These are phyloP conservation scores for Fagopyrum homotropicum DNA, from an alignment of 148 eudicot genomes.

Conservation along the genomic window DNA sequence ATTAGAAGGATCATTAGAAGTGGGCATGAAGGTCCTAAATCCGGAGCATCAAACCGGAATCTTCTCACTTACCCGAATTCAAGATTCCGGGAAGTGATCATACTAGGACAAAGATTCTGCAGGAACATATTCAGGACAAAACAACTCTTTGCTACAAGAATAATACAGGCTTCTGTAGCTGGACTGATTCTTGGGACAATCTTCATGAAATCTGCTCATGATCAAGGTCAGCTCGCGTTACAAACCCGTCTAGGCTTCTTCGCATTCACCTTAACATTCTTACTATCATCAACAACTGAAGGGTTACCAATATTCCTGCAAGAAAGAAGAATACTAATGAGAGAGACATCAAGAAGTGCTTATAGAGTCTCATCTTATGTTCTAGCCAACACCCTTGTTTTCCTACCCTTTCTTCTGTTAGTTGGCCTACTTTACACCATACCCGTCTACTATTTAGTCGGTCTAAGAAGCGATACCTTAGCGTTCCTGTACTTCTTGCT, in stretches of 20 bases:
- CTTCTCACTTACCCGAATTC: constrained; percentile 41
- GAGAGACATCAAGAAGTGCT: constrained; percentile 84
- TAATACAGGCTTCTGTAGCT: constrained; percentile 57
- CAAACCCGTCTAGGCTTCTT: constrained; percentile 82
- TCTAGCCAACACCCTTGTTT: constrained; percentile 69
- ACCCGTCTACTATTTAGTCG: constrained; percentile 78
- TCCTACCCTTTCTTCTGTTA: constrained; percentile 71
- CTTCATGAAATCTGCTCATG: constrained; percentile 45
- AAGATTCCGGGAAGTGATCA: constrained; percentile 39
- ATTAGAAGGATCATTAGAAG: constrained; percentile 13
- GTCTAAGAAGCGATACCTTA: constrained; percentile 36
- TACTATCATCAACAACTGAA: constrained; percentile 87
- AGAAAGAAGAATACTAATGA: constrained; percentile 77
- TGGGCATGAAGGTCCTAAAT: neutral
- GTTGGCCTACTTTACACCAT: constrained; percentile 55
- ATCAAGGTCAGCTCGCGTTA: constrained; percentile 31
- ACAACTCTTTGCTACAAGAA: constrained; percentile 71
- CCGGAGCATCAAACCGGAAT: constrained; percentile 14
- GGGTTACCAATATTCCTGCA: constrained; percentile 87
- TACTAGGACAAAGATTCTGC: constrained; percentile 69
- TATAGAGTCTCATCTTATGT: constrained; percentile 91
- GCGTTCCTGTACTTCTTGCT: constrained; percentile 72
- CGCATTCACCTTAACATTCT: constrained; percentile 82
- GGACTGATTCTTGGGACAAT: constrained; percentile 70
- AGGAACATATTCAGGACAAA: constrained; percentile 75